These are phyloP conservation scores for Fusarium pseudocircinatum DNA, from an alignment of 2,329 filamentous ascomycete species.

Conservation along the genomic window DNA sequence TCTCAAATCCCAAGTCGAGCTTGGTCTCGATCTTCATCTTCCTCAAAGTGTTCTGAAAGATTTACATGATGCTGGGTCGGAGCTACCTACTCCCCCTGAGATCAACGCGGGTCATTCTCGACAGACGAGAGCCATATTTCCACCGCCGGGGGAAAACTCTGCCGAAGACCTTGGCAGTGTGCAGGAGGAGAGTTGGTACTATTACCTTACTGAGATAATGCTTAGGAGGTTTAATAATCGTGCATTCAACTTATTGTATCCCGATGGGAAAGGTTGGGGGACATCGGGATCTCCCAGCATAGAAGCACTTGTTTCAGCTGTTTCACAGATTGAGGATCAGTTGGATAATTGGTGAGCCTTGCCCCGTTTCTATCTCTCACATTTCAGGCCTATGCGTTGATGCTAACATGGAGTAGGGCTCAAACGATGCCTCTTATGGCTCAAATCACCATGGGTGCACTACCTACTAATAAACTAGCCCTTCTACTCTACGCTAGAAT, in stretches of 20 bases:
- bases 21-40: neutral
- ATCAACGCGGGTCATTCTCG: neutral
- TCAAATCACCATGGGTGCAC: neutral
- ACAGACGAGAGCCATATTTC: neutral
- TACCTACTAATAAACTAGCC: neutral
- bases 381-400: rapidly evolving
- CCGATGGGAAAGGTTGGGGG: neutral
- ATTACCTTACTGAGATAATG: neutral
- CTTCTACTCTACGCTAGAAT: neutral
- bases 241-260: neutral
- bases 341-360: neutral
- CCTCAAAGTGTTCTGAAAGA: neutral
- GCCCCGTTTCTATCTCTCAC: neutral
- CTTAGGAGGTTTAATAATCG: neutral
- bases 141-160: rapidly evolving
- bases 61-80: neutral
- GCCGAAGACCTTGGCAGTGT: neutral
- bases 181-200: neutral
- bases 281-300: neutral
- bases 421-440: neutral
- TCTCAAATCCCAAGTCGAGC: neutral
- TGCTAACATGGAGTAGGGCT: neutral
- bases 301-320: neutral
- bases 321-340: neutral
- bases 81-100: neutral